Evolutionary conservation across 257 asterid species (phyloP), one percentile per base, ranked within the genome.

Genomic region (Solanum sparsipilum): DNA sequence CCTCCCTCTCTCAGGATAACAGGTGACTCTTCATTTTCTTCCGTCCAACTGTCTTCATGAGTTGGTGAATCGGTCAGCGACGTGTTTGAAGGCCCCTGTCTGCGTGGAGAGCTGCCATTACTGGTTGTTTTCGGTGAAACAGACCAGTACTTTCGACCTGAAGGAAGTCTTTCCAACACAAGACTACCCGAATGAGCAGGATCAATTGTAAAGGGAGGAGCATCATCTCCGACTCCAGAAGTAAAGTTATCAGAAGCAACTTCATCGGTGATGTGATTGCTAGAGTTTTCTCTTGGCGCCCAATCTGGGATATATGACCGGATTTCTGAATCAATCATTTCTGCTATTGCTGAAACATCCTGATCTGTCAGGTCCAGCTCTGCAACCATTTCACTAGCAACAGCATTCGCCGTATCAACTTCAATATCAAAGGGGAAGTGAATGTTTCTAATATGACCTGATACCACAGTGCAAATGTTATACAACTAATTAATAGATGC

Each of bases 351-450:
- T 46, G 99, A 90, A 88, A 97, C 98, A 88, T 97, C 99, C 41
- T 97, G 98, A 90, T 97, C 99, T 0, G 99, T 92, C 89, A 96
- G 90, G 89, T 94, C 95, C 83, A 97, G 96, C 94, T 97, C 99
- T 93, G 94, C 95, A 36, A 97, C 99, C 99, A 97, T 97, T 92
- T 97, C 99, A 90, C 98, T 94, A 48, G 99, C 99, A 79, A 97
- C 99, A 74, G 98, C 98, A 84, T 90, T 96, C 56, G 98, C 93
- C 34, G 99, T 97, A 87, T 97, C 99, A 88, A 90, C 98, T 91
- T 94, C 94, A 32, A 95, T 93, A 90, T 94, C 95, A 87, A 97
- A 97, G 56, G 99, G 99, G 89, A 97, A 97, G 93, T 95, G 99
- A 87, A 97, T 97, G 92, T 94, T 97, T 74, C 98, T 94, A 81